Conservation (phyloP, 208 protist species). For the Acanthamoeba divionensis region DNA sequence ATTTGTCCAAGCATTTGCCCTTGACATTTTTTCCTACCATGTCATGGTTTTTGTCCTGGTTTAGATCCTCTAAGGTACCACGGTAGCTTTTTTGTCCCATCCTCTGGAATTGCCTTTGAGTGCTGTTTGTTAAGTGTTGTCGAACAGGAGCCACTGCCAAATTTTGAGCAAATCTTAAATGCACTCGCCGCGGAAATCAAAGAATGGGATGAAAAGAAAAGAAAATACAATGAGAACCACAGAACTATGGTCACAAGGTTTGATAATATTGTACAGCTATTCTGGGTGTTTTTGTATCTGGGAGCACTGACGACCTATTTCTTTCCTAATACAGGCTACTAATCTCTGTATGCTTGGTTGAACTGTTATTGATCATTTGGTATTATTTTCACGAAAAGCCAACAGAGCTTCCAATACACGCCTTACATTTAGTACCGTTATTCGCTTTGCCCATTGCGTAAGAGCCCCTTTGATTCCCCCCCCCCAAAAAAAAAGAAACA, state of each 20-base stretch:
- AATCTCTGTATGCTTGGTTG: not conserved
- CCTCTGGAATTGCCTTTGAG: not conserved
- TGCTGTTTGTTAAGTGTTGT: not conserved
- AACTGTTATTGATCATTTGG: slow-evolving; percentile 14
- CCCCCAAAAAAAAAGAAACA: not conserved
- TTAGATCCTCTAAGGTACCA: not conserved
- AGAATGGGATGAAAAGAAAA: slow-evolving; percentile 13
- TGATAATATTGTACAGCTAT: too few relatives aligned
- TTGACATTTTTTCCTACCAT: too few relatives aligned
- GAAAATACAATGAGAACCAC: not conserved
- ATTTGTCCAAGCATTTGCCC: too few relatives aligned
- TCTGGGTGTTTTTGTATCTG: too few relatives aligned
- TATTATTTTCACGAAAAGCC: slow-evolving; percentile 2
- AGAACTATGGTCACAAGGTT: not conserved
- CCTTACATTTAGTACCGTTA: not conserved
- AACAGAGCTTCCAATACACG: not conserved
- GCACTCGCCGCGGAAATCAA: not conserved
- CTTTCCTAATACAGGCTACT: too few relatives aligned
- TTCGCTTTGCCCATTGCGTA: not conserved
- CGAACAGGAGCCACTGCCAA: not conserved
- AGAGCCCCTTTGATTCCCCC: not conserved
- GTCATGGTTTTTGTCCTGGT: slow-evolving; percentile 31
- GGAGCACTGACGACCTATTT: too few relatives aligned
- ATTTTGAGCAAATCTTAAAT: slow-evolving; percentile 26
- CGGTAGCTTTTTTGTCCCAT: not conserved